phyloP scores from a whole-genome alignment of 2,329 filamentous ascomycete species.

The Leptographium flavum region DNA sequence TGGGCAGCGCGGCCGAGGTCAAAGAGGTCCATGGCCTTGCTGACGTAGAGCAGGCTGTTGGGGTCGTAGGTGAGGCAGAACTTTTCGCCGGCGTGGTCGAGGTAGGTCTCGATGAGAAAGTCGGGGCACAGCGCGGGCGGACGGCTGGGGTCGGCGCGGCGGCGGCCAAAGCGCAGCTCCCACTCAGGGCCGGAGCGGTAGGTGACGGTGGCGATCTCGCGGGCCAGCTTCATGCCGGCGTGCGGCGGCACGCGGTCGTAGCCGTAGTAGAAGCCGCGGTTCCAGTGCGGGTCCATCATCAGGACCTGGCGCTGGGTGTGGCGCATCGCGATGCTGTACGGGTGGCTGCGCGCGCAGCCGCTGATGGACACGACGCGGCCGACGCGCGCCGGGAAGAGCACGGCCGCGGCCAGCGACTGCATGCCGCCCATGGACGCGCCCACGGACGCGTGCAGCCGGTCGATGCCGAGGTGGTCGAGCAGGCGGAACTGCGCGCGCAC shows the following conservation, averaged over 20 bases:
- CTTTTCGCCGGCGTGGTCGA: constrained; percentile 96
- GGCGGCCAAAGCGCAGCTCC: constrained; percentile 85
- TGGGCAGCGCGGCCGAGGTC: constrained; percentile 69
- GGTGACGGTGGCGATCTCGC: constrained; percentile 94
- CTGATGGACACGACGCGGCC: constrained; percentile 76
- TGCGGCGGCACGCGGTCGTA: constrained; percentile 61
- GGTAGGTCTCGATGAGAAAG: constrained; percentile 94
- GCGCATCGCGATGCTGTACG: constrained; percentile 96
- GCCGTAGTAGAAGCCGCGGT: constrained; percentile 85
- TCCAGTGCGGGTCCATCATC: constrained; percentile 99
- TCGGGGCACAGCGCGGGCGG: constrained; percentile 92
- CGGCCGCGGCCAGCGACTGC: constrained; percentile 82
- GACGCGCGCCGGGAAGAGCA: constrained; percentile 70
- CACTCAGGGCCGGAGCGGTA: constrained; percentile 95
- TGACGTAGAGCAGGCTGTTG: constrained; percentile 90
- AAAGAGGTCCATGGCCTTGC: constrained; percentile 98
- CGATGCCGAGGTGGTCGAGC: constrained; percentile 63
- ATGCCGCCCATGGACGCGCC: constrained; percentile 98
- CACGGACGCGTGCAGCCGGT: constrained; percentile 77
- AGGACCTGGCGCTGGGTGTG: constrained; percentile 94
- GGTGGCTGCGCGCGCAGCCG: constrained; percentile 86
- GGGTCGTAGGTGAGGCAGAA: constrained; percentile 95
- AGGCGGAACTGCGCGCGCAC: constrained; percentile 88
- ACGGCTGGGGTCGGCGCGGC: constrained; percentile 71
- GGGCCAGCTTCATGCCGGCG: constrained; percentile 91